Conservation (phyloP, 768 basidiomycete genomes). For the Rhodotorula babjevae region DNA sequence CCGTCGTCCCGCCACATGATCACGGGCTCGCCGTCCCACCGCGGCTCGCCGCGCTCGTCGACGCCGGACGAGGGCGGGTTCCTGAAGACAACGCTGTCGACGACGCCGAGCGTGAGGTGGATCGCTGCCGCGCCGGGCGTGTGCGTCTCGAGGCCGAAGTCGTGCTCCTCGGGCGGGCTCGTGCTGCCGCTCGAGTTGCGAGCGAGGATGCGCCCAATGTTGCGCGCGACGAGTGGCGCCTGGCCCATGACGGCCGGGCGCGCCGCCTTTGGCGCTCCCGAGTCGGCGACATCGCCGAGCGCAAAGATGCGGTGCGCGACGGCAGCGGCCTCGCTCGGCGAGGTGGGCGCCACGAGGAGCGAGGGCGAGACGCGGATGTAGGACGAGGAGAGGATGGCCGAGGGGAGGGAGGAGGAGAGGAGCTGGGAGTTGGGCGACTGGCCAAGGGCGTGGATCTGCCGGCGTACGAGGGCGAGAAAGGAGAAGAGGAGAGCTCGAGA, state of each 20-base stretch:
- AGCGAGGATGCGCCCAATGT: conserved; percentile 54
- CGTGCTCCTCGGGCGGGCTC: too few species aligned
- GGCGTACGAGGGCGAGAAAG: not conserved
- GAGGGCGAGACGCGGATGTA: conserved; percentile 55
- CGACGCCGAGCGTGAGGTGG: conserved; percentile 58
- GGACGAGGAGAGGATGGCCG: conserved; percentile 44
- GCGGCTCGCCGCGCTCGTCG: not conserved
- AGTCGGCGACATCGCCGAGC: conserved; percentile 62
- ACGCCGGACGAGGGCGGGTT: conserved; percentile 3
- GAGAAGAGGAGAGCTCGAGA: not conserved
- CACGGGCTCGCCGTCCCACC: conserved; percentile 14
- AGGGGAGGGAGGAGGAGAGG: conserved; percentile 48
- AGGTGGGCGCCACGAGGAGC: conserved; percentile 51
- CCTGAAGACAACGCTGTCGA: conserved; percentile 19
- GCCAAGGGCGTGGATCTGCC: conserved; percentile 55
- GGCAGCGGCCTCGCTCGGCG: not conserved
- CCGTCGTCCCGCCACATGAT: conserved; percentile 26
- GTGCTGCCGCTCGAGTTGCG: too few species aligned
- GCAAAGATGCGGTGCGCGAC: conserved; percentile 53
- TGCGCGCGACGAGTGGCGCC: conserved; percentile 57
- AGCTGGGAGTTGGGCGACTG: conserved; percentile 59
- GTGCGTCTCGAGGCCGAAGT: not conserved
- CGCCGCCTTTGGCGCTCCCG: conserved; percentile 58
- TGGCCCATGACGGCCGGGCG: conserved; percentile 41
- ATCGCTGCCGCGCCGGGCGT: conserved; percentile 46